Percentiles rank a stretch among this genome's conserved stretches.
Evolutionary conservation across 768 basidiomycete species (phyloP).

Genomic region (Dentipellis sp.): DNA sequence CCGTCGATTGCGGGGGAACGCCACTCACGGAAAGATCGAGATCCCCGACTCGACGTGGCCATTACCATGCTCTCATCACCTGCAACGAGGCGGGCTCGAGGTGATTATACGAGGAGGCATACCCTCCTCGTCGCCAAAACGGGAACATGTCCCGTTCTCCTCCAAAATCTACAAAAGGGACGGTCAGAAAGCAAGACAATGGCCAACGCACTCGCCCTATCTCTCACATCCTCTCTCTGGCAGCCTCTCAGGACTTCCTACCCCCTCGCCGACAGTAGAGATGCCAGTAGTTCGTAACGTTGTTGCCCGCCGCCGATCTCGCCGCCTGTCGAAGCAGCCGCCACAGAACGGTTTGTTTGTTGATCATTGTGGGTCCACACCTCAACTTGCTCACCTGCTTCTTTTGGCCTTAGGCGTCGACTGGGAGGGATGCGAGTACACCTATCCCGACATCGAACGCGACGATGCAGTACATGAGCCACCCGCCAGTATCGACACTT

Average conservation of each 20-base stretch:
- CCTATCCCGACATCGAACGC: slow-evolving; percentile 16
- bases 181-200: not conserved
- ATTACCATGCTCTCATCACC: slow-evolving; percentile 12
- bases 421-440: slow-evolving; percentile 22
- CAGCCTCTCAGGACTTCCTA: slow-evolving; percentile 3
- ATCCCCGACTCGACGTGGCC: not conserved
- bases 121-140: slow-evolving; percentile 1
- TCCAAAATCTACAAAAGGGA: not conserved
- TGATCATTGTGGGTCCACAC: slow-evolving; percentile 17
- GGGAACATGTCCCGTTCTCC: not conserved
- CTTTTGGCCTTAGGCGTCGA: slow-evolving; percentile 22
- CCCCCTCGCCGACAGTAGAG: not conserved
- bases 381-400: slow-evolving; percentile 25
- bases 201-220: slow-evolving; percentile 6
- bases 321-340: slow-evolving; percentile 32
- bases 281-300: slow-evolving; percentile 26
- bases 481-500: not conserved
- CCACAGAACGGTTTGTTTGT: slow-evolving; percentile 20
- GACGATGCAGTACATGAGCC: not conserved
- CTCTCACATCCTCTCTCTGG: slow-evolving; percentile 6
- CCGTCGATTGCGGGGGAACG: not conserved
- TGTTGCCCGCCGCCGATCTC: slow-evolving; percentile 30
- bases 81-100: slow-evolving; percentile 26
- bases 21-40: not conserved
- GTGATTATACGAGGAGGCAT: slow-evolving; percentile 30